Percentiles rank a stretch among this genome's conserved stretches.
These are phyloP conservation scores for Fragaria nilgerrensis DNA, from an alignment of 306 rosid species.

Conservation along the genomic window DNA sequence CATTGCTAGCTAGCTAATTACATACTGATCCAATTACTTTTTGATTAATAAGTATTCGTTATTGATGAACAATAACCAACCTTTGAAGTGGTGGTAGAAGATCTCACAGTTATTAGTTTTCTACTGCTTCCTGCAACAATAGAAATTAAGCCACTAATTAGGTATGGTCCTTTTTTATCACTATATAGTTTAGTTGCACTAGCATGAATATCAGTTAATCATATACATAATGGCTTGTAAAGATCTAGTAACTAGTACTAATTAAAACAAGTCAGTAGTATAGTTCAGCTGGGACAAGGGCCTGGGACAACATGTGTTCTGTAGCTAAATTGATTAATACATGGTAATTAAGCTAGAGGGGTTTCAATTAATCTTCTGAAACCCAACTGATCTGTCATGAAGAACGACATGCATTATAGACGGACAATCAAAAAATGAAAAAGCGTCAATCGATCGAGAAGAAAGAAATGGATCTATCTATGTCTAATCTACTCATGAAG, in stretches of 20 bases:
- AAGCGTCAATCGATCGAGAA: background rate
- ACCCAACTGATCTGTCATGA: constrained; percentile 5
- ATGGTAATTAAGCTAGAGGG: constrained; percentile 16
- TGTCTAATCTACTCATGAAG: background rate
- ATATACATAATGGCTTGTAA: too few relatives aligned
- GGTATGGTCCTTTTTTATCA: background rate
- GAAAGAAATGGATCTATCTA: background rate
- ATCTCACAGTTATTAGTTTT: constrained; percentile 51
- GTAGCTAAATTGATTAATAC: background rate
- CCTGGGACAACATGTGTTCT: background rate
- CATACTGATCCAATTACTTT: background rate
- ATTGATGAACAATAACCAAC: constrained; percentile 41
- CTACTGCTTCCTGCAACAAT: constrained; percentile 71
- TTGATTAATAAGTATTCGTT: background rate
- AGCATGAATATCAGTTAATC: too few relatives aligned
- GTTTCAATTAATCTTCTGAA: background rate
- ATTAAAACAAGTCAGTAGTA: background rate
- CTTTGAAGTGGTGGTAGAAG: constrained; percentile 47
- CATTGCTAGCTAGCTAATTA: background rate
- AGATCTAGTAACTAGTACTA: too few relatives aligned
- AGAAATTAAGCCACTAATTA: constrained; percentile 37
- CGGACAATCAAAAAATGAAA: constrained; percentile 14
- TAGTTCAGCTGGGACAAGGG: background rate
- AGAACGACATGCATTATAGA: background rate
- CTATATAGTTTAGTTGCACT: background rate